These are phyloP conservation scores for Candida sp. DNA, from an alignment of 1,139 yeast species.

Conservation along the genomic window DNA sequence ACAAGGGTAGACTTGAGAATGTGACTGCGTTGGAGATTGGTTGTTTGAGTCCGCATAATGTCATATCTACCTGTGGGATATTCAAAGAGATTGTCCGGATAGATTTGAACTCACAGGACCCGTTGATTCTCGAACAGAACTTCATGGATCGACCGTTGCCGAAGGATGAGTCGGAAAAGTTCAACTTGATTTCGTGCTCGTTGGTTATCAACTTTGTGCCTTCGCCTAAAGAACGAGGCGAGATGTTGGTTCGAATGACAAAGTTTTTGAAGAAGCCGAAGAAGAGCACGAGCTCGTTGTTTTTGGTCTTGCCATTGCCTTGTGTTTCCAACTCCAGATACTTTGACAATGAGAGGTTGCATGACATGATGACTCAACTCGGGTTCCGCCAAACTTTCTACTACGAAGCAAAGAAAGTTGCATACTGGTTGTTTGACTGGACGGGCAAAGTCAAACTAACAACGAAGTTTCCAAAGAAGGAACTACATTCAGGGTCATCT, in stretches of 20 bases:
- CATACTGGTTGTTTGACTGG: slow-evolving; percentile 73
- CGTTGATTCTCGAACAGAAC: slow-evolving; percentile 73
- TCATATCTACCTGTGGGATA: slow-evolving; percentile 61
- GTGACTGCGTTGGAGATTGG: slow-evolving; percentile 79
- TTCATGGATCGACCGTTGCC: slow-evolving; percentile 83
- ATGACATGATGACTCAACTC: slow-evolving; percentile 54
- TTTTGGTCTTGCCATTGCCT: slow-evolving; percentile 87
- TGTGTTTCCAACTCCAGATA: slow-evolving; percentile 86
- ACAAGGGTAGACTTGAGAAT: slow-evolving; percentile 16
- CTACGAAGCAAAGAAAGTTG: slow-evolving; percentile 75
- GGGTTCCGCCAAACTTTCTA: slow-evolving; percentile 58
- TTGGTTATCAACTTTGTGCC: slow-evolving; percentile 91
- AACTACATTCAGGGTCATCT: slow-evolving; percentile 53
- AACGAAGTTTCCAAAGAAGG: slow-evolving; percentile 39
- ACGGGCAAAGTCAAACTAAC: slow-evolving; percentile 25
- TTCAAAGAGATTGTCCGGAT: slow-evolving; percentile 61
- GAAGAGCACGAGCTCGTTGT: slow-evolving; percentile 42
- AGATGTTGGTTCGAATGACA: slow-evolving; percentile 69
- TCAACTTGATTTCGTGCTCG: slow-evolving; percentile 78
- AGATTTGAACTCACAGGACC: slow-evolving; percentile 84
- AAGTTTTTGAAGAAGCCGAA: slow-evolving; percentile 52
- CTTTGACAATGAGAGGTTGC: slow-evolving; percentile 49
- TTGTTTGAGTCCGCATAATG: slow-evolving; percentile 69
- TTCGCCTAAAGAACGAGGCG: slow-evolving; percentile 69
- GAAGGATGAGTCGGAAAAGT: slow-evolving; percentile 40